phyloP scores from a whole-genome alignment of 1,139 yeast species.

The Pichia sp. region DNA sequence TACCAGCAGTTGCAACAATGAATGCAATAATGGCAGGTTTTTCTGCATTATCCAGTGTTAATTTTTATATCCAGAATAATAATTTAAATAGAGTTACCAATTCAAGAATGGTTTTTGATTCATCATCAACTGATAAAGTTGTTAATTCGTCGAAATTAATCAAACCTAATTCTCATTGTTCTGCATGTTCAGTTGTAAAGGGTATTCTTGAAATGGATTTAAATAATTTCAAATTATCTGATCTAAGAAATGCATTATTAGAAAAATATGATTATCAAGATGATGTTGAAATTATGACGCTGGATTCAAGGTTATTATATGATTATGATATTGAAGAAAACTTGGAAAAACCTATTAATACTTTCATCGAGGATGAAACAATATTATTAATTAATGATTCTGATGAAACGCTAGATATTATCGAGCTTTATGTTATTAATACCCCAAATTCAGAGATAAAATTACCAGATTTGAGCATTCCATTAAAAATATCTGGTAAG shows the following conservation, averaged over 20 bases:
- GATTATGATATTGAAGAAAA: constrained; percentile 91
- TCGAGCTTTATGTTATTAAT: constrained; percentile 55
- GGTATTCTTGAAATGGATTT: constrained; percentile 39
- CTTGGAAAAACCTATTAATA: constrained; percentile 39
- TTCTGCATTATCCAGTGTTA: constrained; percentile 65
- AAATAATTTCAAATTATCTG: constrained; percentile 31
- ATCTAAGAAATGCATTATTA: constrained; percentile 42
- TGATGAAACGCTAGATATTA: constrained; percentile 56
- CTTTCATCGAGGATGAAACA: constrained; percentile 52
- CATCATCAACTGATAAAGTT: constrained; percentile 58
- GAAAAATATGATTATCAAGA: constrained; percentile 52
- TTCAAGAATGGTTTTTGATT: constrained; percentile 55
- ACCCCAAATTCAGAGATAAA: constrained; percentile 25
- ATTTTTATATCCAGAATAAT: constrained; percentile 34
- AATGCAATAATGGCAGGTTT: constrained; percentile 93
- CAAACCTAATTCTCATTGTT: constrained; percentile 61
- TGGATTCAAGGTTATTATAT: constrained; percentile 57
- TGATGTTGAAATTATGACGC: constrained; percentile 59
- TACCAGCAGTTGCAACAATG: constrained; percentile 97
- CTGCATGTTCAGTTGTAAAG: constrained; percentile 63
- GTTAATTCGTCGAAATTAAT: constrained; percentile 57
- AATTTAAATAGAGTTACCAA: constrained; percentile 25
- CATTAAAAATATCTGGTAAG: constrained; percentile 11
- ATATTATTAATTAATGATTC: constrained; percentile 73
- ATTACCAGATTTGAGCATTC: constrained; percentile 31